These are phyloP conservation scores for Fusarium hostae DNA, from an alignment of 2,329 filamentous ascomycete genomes.

Conservation along the genomic window DNA sequence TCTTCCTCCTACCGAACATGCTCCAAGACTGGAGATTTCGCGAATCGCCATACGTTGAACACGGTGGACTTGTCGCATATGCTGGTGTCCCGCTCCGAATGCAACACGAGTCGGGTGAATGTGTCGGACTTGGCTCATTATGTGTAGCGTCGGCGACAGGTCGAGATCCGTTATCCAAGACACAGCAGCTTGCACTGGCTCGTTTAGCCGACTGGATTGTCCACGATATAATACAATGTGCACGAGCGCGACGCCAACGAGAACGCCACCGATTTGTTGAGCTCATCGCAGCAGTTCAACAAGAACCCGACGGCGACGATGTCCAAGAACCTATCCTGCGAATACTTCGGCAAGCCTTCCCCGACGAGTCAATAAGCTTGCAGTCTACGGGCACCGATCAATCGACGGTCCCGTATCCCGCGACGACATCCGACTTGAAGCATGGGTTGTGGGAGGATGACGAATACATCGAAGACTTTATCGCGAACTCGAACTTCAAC, in stretches of 20 bases:
- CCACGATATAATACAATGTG: constrained; percentile 54
- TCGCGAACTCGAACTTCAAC: constrained; percentile 50
- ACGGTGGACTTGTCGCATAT: constrained; percentile 54
- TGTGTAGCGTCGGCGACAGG: constrained; percentile 54
- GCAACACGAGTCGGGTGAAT: constrained; percentile 53
- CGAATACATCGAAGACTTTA: constrained; percentile 52
- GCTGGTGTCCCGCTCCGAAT: constrained; percentile 55
- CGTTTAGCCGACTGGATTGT: constrained; percentile 50
- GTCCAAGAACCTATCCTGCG: constrained; percentile 41
- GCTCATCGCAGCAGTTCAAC: constrained; percentile 45
- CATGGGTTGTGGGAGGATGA: constrained; percentile 58
- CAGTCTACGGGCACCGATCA: constrained; percentile 39
- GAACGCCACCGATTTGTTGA: constrained; percentile 53
- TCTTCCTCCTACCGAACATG: constrained; percentile 57
- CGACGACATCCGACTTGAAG: constrained; percentile 47
- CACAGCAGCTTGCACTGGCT: constrained; percentile 43
- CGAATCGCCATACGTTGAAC: constrained; percentile 53
- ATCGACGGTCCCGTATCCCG: constrained; percentile 42
- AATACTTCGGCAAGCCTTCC: constrained; percentile 49
- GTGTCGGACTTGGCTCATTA: constrained; percentile 54
- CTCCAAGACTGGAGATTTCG: constrained; percentile 57
- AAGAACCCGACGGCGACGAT: constrained; percentile 31
- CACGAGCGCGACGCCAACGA: constrained; percentile 52
- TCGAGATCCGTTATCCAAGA: constrained; percentile 47
- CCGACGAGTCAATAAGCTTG: constrained; percentile 46